These are phyloP conservation scores for Trypanosomatidae sp. DNA, from an alignment of 208 protist genomes.

Conservation along the genomic window DNA sequence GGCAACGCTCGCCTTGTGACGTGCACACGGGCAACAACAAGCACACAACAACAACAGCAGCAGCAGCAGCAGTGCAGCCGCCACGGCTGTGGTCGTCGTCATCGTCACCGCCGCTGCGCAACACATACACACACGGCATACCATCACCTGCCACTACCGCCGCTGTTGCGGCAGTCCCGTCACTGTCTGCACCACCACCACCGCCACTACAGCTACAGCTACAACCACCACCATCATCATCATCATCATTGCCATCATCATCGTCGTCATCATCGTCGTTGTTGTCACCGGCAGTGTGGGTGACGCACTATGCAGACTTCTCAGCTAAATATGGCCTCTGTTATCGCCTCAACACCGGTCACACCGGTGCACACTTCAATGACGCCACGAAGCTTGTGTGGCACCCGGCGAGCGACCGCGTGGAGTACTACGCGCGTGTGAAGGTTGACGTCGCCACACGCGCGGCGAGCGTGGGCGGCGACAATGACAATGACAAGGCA, in stretches of 20 bases:
- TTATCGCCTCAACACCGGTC: constrained; percentile 91
- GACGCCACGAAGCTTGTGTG: constrained; percentile 94
- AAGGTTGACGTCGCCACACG: constrained; percentile 34
- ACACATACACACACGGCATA: no score
- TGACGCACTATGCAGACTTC: constrained; percentile 92
- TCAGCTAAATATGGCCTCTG: constrained; percentile 96
- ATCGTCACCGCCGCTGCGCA: no score
- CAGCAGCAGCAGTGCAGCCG: no score
- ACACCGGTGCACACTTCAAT: constrained; percentile 96
- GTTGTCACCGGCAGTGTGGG: constrained; percentile 58
- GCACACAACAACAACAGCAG: no score
- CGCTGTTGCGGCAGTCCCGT: no score
- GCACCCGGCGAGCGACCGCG: constrained; percentile 40
- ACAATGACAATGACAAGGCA: constrained; percentile 6
- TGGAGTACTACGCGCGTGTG: constrained; percentile 70
- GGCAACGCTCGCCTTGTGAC: constrained; percentile 43
- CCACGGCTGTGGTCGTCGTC: no score
- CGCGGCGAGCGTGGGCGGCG: constrained; percentile 1
- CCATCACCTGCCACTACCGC: no score
- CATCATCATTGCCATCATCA: no score
- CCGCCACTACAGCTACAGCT: no score
- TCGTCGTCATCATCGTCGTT: no score
- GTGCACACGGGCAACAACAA: constrained; percentile 3
- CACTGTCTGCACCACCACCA: no score
- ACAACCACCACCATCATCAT: no score